A percentile compares a stretch with the other conserved stretches of the same genome.
These are phyloP conservation scores for Colletotrichum kahawae DNA, from an alignment of 2,329 filamentous ascomycete species.

Conservation along the genomic window DNA sequence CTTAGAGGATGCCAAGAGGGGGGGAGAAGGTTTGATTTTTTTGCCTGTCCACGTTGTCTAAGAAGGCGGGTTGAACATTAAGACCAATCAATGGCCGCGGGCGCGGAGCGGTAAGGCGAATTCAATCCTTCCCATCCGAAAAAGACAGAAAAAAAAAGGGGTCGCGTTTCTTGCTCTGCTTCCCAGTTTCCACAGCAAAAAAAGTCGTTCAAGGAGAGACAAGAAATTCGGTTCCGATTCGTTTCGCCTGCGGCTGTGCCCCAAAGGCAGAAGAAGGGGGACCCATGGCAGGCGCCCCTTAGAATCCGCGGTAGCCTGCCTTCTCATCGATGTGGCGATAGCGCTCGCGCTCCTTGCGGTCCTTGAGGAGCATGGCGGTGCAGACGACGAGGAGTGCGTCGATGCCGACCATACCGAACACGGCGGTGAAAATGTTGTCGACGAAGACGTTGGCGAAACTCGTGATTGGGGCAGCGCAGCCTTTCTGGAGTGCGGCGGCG, in stretches of 20 bases:
- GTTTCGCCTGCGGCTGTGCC: background rate
- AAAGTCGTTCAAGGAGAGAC: background rate
- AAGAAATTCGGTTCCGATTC: background rate
- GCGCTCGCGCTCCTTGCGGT: constrained; percentile 78
- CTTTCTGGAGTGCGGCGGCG: constrained; percentile 71
- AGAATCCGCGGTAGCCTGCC: constrained; percentile 58
- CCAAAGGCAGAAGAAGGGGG: background rate
- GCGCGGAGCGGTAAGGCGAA: background rate
- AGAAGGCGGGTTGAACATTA: constrained; percentile 10
- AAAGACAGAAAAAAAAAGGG: background rate
- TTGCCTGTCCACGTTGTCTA: constrained; percentile 12
- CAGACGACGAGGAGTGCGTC: constrained; percentile 72
- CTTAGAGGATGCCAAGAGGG: background rate
- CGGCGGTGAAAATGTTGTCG: constrained; percentile 77
- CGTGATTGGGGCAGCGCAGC: constrained; percentile 72
- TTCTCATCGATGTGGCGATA: constrained; percentile 86
- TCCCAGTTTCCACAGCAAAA: background rate
- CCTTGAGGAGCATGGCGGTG: constrained; percentile 78
- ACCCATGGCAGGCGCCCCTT: constrained; percentile 27
- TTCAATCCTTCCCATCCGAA: constrained; percentile 4
- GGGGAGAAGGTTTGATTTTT: constrained; percentile 10
- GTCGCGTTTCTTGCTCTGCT: background rate
- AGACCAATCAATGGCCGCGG: constrained; percentile 11
- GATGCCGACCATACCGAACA: constrained; percentile 79
- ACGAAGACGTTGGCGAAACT: constrained; percentile 74